A percentile compares a stretch with the other conserved stretches of the same genome.
Conservation (phyloP, 1,284 basidiomycete genomes). For the Anthracocystis panici-leucophaei region DNA sequence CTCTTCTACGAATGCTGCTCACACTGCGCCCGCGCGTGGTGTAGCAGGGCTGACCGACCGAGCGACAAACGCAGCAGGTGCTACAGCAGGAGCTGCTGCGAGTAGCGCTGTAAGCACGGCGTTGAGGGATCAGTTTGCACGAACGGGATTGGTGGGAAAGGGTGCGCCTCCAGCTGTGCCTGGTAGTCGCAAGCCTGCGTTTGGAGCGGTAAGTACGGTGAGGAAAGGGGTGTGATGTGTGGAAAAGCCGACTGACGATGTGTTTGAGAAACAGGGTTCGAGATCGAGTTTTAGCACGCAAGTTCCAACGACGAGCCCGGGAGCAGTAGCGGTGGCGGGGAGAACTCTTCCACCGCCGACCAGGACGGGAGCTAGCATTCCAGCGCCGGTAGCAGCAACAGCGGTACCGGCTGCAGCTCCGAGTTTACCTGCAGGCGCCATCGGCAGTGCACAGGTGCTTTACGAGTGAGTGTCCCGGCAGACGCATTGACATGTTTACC, state of each 20-base stretch:
- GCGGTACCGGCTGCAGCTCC: background rate
- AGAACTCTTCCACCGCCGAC: slow-evolving; percentile 28
- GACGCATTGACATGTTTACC: too few species aligned
- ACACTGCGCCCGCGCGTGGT: background rate
- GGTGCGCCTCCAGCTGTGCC: slow-evolving; percentile 26
- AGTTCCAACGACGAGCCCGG: background rate
- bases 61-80: slow-evolving; percentile 27
- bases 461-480: background rate
- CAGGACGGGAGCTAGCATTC: slow-evolving; percentile 18
- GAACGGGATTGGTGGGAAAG: slow-evolving; percentile 18
- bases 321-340: background rate
- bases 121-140: slow-evolving; percentile 32
- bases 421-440: background rate
- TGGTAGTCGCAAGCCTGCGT: slow-evolving; percentile 18
- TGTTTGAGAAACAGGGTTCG: slow-evolving; percentile 1
- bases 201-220: background rate
- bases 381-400: background rate
- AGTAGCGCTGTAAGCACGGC: slow-evolving; percentile 19
- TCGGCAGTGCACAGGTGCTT: background rate
- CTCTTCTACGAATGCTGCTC: background rate
- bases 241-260: background rate
- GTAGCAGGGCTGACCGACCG: slow-evolving; percentile 19
- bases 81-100: slow-evolving; percentile 37
- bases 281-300: slow-evolving; percentile 4
- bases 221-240: too few species aligned